Conservation (phyloP, 164 flowering plant species). For the Santalum album region DNA sequence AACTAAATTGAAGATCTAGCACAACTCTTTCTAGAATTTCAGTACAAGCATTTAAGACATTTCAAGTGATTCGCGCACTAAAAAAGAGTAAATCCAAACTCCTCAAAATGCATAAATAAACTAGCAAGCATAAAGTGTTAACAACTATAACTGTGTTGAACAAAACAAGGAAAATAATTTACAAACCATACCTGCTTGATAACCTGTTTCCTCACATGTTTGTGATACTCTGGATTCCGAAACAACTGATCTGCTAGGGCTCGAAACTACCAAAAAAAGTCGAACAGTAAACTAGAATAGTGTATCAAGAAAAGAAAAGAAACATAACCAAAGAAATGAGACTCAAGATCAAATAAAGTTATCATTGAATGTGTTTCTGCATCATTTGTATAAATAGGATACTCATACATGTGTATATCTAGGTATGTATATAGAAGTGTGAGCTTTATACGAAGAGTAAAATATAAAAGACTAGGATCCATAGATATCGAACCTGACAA, state of each 20-base stretch:
- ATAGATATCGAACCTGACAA: conserved; percentile 65
- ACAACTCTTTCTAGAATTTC: no score
- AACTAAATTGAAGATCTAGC: no score
- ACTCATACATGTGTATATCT: neutral
- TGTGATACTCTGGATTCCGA: conserved; percentile 77
- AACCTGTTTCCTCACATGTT: conserved; percentile 65
- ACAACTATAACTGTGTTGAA: no score
- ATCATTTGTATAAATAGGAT: neutral
- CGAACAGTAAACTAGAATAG: neutral
- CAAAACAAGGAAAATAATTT: neutral
- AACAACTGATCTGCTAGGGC: conserved; percentile 92
- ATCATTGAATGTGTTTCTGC: neutral
- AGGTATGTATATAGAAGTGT: neutral
- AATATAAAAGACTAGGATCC: neutral
- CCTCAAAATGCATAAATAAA: no score
- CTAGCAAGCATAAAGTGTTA: no score
- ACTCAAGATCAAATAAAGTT: neutral
- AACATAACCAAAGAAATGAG: neutral
- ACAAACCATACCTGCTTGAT: conserved; percentile 58
- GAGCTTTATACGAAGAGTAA: no score
- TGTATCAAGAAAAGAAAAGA: neutral
- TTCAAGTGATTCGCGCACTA: no score
- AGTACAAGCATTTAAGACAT: no score
- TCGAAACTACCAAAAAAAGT: conserved; percentile 58
- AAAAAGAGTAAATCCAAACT: no score